A percentile compares a stretch with the other conserved stretches of the same genome.
Evolutionary conservation across 768 basidiomycete species (phyloP).

Genomic region (Mycena latifolia): DNA sequence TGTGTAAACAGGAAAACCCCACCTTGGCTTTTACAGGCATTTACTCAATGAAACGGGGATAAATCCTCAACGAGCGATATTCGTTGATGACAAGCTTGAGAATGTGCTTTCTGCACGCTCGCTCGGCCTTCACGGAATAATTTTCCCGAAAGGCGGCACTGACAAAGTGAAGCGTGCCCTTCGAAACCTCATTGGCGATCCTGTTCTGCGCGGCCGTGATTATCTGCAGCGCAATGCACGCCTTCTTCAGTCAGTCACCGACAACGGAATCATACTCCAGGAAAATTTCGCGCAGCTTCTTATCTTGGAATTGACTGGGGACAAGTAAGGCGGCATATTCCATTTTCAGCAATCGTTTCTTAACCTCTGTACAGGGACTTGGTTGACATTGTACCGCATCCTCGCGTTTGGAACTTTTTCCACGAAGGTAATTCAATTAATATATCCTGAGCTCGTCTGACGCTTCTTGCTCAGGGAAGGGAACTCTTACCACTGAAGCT

Average conservation of each 20-base stretch:
- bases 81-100: constrained; percentile 72
- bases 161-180: constrained; percentile 58
- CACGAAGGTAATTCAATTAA: no score
- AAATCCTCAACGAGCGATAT: constrained; percentile 62
- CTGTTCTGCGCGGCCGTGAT: constrained; percentile 53
- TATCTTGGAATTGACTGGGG: constrained; percentile 63
- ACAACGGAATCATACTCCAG: constrained; percentile 50
- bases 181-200: constrained; percentile 61
- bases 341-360: background rate
- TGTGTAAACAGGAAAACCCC: constrained; percentile 20
- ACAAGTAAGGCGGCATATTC: constrained; percentile 49
- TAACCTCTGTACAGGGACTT: constrained; percentile 48
- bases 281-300: constrained; percentile 74
- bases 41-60: constrained; percentile 58
- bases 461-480: constrained; percentile 44
- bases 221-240: constrained; percentile 58
- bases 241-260: constrained; percentile 58
- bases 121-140: constrained; percentile 66
- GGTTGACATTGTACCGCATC: constrained; percentile 57
- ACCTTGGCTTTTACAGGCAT: constrained; percentile 62
- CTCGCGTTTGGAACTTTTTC: constrained; percentile 68
- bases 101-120: constrained; percentile 71
- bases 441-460: no score
- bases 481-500: constrained; percentile 57
- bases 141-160: constrained; percentile 54